Base-by-base conservation (phyloP, 129 eudicot genomes). In the Chrysanthemum seticuspe region DNA sequence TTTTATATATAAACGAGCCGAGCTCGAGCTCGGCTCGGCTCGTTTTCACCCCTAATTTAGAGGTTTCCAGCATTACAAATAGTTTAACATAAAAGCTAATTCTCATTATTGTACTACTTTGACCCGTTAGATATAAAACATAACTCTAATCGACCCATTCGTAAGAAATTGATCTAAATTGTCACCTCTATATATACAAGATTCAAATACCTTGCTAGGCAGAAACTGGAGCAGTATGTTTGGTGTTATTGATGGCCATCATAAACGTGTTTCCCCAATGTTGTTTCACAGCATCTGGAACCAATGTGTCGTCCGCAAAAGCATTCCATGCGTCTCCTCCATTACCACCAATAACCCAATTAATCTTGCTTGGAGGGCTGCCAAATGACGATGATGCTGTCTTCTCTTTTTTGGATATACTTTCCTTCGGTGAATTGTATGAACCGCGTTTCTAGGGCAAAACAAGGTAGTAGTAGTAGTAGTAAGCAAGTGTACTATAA, bases 241-340 rank as follows among this genome's bases (percentile, higher is more conserved):
- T 81, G 6, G 61, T 83, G 6, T 77, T 80, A 10, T 69, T 84
- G 76, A 89, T 78, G 74, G 82, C 63, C 29, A 78, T 47, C 85
- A 71, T 82, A 75, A 92, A 92, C 63, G 87, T 76, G 61, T 85
- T 80, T 2, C 74, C 74, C 98, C 98, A 92, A 63, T 87, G 96
- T 71, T 89, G 84, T 77, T 83, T 89, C 19, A 89, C 87, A 50
- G 96, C 74, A 48, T 87, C 92, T 1, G 85, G 90, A 66, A 89
- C 82, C 71, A 83, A 56, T 3, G 80, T 73, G 49, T 83, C 86
- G 13, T 79, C 83, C 27, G 82, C 70, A 69, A 83, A 86, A 64
- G 98, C 92, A 70, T 84, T 89, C 98, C 98, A 93, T 12, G 75
- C 50, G 71, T 85, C 83, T 4, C 87, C 94, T 53, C 79, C 80